Evolutionary conservation across 202 grass and related monocot species (phyloP).

Genomic region (Elaeis oleifera): DNA sequence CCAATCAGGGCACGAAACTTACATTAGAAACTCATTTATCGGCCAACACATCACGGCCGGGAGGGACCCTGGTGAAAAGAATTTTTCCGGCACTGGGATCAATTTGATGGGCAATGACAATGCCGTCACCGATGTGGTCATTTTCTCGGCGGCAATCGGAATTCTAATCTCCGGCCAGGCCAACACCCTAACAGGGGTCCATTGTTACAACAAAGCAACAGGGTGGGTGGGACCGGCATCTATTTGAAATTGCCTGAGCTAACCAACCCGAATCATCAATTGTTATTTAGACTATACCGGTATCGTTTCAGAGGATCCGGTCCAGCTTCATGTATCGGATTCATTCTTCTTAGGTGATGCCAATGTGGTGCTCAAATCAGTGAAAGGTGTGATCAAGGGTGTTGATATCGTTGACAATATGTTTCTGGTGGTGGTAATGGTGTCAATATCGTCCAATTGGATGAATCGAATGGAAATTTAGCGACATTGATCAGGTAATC

Average conservation of each 20-base stretch:
- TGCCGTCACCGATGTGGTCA: slow-evolving; percentile 57
- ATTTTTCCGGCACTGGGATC: slow-evolving; percentile 74
- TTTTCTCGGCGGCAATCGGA: slow-evolving; percentile 68
- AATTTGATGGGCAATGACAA: slow-evolving; percentile 75
- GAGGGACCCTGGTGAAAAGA: slow-evolving; percentile 43
- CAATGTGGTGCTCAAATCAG: slow-evolving; percentile 76
- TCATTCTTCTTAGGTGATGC: slow-evolving; percentile 94
- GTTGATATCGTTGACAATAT: slow-evolving; percentile 70
- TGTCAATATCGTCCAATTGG: slow-evolving; percentile 63
- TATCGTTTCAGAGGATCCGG: slow-evolving; percentile 92
- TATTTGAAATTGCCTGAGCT: slow-evolving; percentile 50
- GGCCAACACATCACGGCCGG: slow-evolving; percentile 88
- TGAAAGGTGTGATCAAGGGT: slow-evolving; percentile 46
- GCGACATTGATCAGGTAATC: slow-evolving; percentile 64
- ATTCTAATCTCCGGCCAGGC: slow-evolving; percentile 66
- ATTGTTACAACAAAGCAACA: slow-evolving; percentile 96
- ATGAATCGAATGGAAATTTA: slow-evolving; percentile 43
- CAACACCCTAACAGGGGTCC: slow-evolving; percentile 74
- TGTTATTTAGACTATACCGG: slow-evolving; percentile 81
- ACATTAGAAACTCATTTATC: slow-evolving; percentile 55
- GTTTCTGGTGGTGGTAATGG: slow-evolving; percentile 50
- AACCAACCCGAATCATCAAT: slow-evolving; percentile 57
- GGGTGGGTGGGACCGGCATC: slow-evolving; percentile 60
- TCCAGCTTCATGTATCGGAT: slow-evolving; percentile 53
- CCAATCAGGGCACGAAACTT: slow-evolving; percentile 58